Evolutionary conservation across 306 rosid genomes (phyloP), one percentile per base, ranked within the genome.

Genomic region (Mucuna pruriens): DNA sequence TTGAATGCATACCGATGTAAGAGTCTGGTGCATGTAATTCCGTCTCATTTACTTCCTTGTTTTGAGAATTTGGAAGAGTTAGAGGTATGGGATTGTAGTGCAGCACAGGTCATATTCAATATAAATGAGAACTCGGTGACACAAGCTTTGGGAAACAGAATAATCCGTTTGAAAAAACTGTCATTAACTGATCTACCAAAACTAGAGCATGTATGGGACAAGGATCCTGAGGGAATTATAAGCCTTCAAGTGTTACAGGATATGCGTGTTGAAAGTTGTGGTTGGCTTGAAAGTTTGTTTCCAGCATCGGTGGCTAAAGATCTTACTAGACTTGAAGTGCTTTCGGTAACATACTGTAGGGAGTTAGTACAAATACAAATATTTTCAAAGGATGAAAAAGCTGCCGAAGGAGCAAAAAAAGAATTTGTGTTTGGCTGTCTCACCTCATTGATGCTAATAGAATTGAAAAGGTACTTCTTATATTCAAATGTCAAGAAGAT

Each of bases 281-380:
- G 11, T 6, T 62, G 48, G 33, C 80, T 76, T 15, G 58, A 26
- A 67, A 26, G 40, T 25, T 22, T 82, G 10, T 82, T 85, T 74
- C 87, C 85, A 33, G 36, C 62, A 77, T 63, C 74, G 2, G 20
- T 65, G 51, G 74, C 74, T 20, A 64, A 64, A 65, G 82, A 34
- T 31, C 82, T 64, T 5, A 15, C 33, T 9, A 33, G 22, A 23
- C 82, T 77, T n/a, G 16, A 65, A 54, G 5, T 13, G 5, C 74
- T 77, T 46, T 7, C 3, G 1, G 26, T 77, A 29, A 19, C 0
- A 13, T 0, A 5, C 52, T 77, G 82, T 44, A 0, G 15, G 33
- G 20, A 46, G 13, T 46, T 77, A 23, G 82, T 31, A 4, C 29
- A 71, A 49, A 46, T 71, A 15, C n/a, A n/a, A n/a, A n/a, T n/a